Evolutionary conservation across 2,329 filamentous ascomycete species (phyloP), one percentile per base, ranked within the genome.

Genomic region (Fusarium citri): DNA sequence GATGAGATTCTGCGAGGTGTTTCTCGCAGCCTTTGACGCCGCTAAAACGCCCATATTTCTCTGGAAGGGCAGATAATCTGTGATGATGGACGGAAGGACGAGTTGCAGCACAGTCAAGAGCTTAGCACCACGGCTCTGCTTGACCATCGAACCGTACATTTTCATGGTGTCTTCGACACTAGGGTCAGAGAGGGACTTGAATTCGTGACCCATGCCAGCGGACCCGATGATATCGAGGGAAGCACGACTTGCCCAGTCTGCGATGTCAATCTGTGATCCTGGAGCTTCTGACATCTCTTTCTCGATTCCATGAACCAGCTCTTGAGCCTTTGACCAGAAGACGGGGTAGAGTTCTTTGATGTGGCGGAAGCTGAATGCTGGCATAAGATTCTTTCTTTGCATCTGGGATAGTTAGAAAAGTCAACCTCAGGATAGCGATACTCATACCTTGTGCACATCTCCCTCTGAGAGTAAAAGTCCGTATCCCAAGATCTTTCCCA

Each of bases 201-300:
- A 76, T 56, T 81, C 77, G 3, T 78, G 68, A 0, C 80, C 79
- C 10, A 80, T 72, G 8, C 76, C 76, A 5, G 76, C 76, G 2
- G 76, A 68, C 11, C 77, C 78, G 12, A 82, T 78, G 10, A 81
- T 76, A n/a, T 81, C 79, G 10, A 82, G 61, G 1, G 78, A 64
- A 7, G 69, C 58, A 10, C 70, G 31, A 1, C 70, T 72, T 7
- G 67, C 64, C 70, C 69, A 72, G 23, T 69, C 69, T 1, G 48
- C 64, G 3, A 71, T 68, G 9, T 71, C 57, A 1, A 71, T 41
- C 3, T 46, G 54, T 9, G 50, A 34, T 2, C 11, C n/a, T 8
- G 50, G 15, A 1, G 18, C 25, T 8, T 59, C 26, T 3, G 30
- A 42, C 1, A 71, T 40, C 2, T 71, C 67, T 1, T 51, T 46